Evolutionary conservation across 345 rosid species (phyloP), one percentile per base, ranked within the genome.

Genomic region (Euphorbia peplus): DNA sequence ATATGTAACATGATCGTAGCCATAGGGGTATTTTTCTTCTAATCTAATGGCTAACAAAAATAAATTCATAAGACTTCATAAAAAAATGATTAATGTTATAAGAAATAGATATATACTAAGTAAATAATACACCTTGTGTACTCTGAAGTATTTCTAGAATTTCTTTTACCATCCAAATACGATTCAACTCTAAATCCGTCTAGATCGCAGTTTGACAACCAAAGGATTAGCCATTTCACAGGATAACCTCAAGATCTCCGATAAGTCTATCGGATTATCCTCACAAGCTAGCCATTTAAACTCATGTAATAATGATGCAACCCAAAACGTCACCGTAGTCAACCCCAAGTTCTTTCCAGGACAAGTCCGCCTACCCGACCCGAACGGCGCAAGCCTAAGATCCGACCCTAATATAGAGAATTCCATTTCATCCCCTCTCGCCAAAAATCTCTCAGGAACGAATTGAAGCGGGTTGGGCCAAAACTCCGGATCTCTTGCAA

Each of bases 171-270:
- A n/a, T n/a, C n/a, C n/a, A n/a, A n/a, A n/a, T n/a, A n/a, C n/a
- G n/a, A n/a, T n/a, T n/a, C n/a, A n/a, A n/a, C n/a, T n/a, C n/a
- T n/a, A n/a, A n/a, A n/a, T n/a, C 10, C 73, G 78, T 71, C 95
- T 83, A 5, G 82, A 75, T 7, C 66, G 72, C 70, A 86, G 70
- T 64, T 74, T 72, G 44, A 82, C 86, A 4, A 73, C 30, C 48
- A 89, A 76, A 10, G 97, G 96, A 63, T 74, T 89, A 5, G 90
- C 93, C 96, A 92, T 87, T 73, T 90, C 95, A 57, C 92, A 88
- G 0, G 98, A 92, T 2, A 92, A 87, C 63, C 81, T 79, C 11
- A 92, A 74, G 13, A 84, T 78, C 68, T 92, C 98, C 0, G 98
- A 79, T 13, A 92, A 71, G 75, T 92, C 91, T 70, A 90, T 83